phyloP scores from a whole-genome alignment of 2,329 filamentous ascomycete species.

The Sordariomycetes sp. region DNA sequence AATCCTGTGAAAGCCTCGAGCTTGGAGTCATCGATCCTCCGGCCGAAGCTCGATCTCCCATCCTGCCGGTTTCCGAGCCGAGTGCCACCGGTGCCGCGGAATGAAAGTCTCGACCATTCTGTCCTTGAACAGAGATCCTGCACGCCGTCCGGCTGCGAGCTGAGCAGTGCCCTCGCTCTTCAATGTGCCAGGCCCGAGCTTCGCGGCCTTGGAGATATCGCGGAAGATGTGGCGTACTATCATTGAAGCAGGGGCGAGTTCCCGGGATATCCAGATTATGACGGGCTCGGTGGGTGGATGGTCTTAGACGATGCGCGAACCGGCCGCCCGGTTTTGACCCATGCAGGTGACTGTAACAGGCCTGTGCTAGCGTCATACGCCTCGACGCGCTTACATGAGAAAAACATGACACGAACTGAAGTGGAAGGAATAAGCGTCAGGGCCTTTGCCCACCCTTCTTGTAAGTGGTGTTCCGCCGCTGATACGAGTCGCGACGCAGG shows the following conservation, averaged over 20 bases:
- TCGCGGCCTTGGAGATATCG: too few relatives aligned
- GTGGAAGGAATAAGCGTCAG: neutral
- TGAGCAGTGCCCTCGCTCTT: neutral
- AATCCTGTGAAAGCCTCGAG: neutral
- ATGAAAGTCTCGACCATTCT: neutral
- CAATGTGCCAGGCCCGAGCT: too few relatives aligned
- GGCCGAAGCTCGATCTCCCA: neutral
- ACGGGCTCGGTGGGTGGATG: neutral
- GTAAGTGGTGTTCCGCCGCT: neutral
- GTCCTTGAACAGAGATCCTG: neutral
- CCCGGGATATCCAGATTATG: neutral
- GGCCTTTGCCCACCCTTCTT: neutral
- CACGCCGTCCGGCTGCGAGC: neutral
- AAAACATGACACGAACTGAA: neutral
- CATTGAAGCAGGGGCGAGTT: neutral
- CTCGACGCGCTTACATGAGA: neutral
- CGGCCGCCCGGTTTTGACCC: neutral
- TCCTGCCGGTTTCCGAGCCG: neutral
- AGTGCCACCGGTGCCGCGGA: neutral
- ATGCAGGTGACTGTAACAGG: neutral
- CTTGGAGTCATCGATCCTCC: neutral
- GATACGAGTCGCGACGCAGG: neutral
- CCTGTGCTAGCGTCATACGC: neutral
- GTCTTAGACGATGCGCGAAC: neutral
- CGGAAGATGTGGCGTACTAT: too few relatives aligned